phyloP scores from a whole-genome alignment of 2,329 filamentous ascomycete species.

The Aquanectria penicillioides region DNA sequence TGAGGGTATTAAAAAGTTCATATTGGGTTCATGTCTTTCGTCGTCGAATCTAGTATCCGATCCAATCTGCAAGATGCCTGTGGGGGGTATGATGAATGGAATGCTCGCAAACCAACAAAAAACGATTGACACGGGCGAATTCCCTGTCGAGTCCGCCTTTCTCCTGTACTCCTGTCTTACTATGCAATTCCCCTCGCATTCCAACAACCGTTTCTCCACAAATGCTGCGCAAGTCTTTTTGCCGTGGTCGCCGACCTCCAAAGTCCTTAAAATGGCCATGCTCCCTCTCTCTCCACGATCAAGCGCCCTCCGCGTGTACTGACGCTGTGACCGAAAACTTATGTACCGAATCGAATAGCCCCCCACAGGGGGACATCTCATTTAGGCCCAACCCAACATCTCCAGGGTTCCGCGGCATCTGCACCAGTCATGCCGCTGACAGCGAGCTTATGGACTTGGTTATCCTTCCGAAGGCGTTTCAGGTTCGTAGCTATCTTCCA shows the following conservation, averaged over 20 bases:
- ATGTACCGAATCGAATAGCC: conserved; percentile 38
- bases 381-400: conserved; percentile 63
- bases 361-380: conserved; percentile 31
- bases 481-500: conserved; percentile 75
- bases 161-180: conserved; percentile 42
- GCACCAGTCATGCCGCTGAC: conserved; percentile 64
- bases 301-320: conserved; percentile 21
- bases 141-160: conserved; percentile 34
- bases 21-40: conserved; percentile 38
- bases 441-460: conserved; percentile 68
- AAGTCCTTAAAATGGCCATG: conserved; percentile 34
- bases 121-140: conserved; percentile 28
- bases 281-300: conserved; percentile 26
- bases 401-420: conserved; percentile 64
- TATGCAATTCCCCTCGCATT: conserved; percentile 45
- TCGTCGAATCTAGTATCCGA: conserved; percentile 41
- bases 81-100: conserved; percentile 43
- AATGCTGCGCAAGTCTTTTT: conserved; percentile 38
- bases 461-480: conserved; percentile 68
- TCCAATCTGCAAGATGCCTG: conserved; percentile 41
- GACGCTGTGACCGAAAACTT: conserved; percentile 36
- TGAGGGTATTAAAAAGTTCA: conserved; percentile 32
- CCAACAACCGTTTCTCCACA: conserved; percentile 42
- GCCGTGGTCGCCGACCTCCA: conserved; percentile 30
- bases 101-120: conserved; percentile 43